phyloP scores from a whole-genome alignment of 805 yeast species.

The Ogataea haglerorum region DNA sequence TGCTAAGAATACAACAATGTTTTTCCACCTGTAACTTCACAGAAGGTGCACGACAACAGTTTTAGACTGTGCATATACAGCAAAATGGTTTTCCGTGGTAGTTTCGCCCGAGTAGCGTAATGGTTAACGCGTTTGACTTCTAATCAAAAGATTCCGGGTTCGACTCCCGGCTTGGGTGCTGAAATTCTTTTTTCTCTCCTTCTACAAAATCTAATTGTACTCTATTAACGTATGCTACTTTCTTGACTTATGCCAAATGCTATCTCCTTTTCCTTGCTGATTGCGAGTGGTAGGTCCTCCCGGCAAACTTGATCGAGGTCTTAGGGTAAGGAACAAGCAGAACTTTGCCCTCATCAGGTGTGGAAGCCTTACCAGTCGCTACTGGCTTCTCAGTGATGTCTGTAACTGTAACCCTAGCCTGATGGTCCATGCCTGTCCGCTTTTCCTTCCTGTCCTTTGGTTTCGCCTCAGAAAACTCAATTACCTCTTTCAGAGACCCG shows the following conservation, averaged over 20 bases:
- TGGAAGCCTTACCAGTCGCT: too few relatives aligned
- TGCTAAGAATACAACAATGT: not conserved
- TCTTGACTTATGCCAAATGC: too few relatives aligned
- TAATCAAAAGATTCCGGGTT: constrained; percentile 63
- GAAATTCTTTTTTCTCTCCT: too few relatives aligned
- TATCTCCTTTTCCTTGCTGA: not conserved
- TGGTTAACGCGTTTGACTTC: constrained; percentile 67
- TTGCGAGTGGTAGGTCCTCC: not conserved
- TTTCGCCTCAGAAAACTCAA: not conserved
- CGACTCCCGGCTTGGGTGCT: constrained; percentile 52
- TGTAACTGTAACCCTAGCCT: too few relatives aligned
- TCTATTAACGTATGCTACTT: too few relatives aligned
- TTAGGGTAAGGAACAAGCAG: not conserved
- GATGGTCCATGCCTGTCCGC: too few relatives aligned
- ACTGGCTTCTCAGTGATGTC: too few relatives aligned
- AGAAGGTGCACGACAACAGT: not conserved
- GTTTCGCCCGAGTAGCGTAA: constrained; percentile 55
- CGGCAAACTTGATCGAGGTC: not conserved
- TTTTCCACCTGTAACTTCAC: constrained; percentile 3
- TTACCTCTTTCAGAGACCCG: constrained; percentile 3
- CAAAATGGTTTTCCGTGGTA: not conserved
- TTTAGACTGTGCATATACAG: too few relatives aligned
- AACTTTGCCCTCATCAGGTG: not conserved
- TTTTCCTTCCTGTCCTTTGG: too few relatives aligned
- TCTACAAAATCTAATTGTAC: too few relatives aligned